These are phyloP conservation scores for Lantana camara DNA, from an alignment of 257 asterid genomes.

Conservation along the genomic window DNA sequence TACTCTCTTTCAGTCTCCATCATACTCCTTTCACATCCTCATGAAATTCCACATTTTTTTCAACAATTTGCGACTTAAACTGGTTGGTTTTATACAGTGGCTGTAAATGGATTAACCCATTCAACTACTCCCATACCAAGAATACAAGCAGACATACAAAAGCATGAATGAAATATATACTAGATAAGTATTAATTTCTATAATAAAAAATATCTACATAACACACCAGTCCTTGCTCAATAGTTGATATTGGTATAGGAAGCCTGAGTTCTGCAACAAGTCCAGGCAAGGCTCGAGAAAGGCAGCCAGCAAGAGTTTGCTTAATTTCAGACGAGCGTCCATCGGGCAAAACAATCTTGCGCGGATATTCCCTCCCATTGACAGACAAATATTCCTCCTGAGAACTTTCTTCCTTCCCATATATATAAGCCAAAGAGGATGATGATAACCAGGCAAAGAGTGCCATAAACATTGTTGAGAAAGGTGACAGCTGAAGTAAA, in stretches of 20 bases:
- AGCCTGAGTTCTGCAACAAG: conserved; percentile 80
- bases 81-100: no score
- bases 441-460: conserved; percentile 88
- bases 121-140: neutral
- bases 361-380: conserved; percentile 88
- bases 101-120: neutral
- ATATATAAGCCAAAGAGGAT: conserved; percentile 85
- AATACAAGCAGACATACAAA: neutral
- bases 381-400: conserved; percentile 68
- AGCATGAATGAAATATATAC: conserved; percentile 2
- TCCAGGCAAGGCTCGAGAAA: conserved; percentile 85
- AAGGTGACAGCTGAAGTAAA: conserved; percentile 79
- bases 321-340: conserved; percentile 84
- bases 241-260: conserved; percentile 69
- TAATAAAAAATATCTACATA: neutral
- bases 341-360: conserved; percentile 53
- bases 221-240: conserved; percentile 85
- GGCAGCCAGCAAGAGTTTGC: conserved; percentile 80
- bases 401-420: conserved; percentile 72
- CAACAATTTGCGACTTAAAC: no score
- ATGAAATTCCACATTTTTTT: neutral
- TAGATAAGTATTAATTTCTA: neutral
- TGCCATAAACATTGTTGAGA: conserved; percentile 80
- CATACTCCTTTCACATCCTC: neutral
- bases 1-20: neutral